phyloP scores from a whole-genome alignment of 257 asterid species.

The Fraxinus americana region DNA sequence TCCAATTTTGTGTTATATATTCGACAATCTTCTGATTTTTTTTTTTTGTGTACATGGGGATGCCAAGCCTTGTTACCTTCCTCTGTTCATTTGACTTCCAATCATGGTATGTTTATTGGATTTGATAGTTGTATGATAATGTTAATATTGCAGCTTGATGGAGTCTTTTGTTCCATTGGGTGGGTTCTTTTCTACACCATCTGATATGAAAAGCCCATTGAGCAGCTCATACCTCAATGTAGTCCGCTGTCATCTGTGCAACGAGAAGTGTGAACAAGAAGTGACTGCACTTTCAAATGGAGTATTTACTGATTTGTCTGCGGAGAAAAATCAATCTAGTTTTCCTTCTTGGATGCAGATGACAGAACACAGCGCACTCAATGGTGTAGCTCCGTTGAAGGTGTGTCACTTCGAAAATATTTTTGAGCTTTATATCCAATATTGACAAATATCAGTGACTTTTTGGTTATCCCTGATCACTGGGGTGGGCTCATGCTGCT shows the following conservation, averaged over 20 bases:
- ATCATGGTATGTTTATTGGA: not conserved
- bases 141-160: constrained; percentile 72
- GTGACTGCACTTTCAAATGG: constrained; percentile 42
- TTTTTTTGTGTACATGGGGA: not conserved
- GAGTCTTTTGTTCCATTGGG: constrained; percentile 97
- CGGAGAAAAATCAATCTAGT: constrained; percentile 38
- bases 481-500: not conserved
- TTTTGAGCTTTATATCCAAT: not conserved
- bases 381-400: constrained; percentile 37
- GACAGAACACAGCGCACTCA: constrained; percentile 29
- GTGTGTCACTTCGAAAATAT: constrained; percentile 33
- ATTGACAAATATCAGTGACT: not conserved
- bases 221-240: constrained; percentile 39
- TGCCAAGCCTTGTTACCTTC: not conserved
- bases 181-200: constrained; percentile 80
- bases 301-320: constrained; percentile 36
- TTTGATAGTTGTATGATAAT: constrained; percentile 19
- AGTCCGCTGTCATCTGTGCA: constrained; percentile 61
- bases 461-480: not conserved
- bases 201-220: constrained; percentile 48
- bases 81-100: not conserved
- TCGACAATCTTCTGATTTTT: not conserved
- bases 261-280: constrained; percentile 72
- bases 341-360: constrained; percentile 62
- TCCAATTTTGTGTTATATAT: not conserved